Percentiles rank a stretch among this genome's conserved stretches.
These are phyloP conservation scores for Malassezia sympodialis DNA, from an alignment of 1,284 basidiomycete species.

Conservation along the genomic window DNA sequence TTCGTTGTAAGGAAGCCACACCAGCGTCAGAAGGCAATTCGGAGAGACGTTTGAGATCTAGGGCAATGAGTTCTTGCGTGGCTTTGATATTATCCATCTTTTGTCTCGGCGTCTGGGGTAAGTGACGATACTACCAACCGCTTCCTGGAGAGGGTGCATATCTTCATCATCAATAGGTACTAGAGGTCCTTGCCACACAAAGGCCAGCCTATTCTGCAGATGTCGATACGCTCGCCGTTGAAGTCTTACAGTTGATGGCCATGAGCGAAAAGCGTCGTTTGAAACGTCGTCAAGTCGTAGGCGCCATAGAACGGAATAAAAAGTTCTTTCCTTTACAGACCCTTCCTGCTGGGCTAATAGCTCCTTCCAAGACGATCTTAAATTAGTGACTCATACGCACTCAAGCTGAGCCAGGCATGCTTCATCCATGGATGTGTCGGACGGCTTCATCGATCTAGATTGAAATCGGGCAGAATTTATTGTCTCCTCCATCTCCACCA, in stretches of 20 bases:
- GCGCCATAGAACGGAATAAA: conserved; percentile 3
- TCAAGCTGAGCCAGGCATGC: not conserved
- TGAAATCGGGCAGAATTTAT: not conserved
- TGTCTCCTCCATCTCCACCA: not conserved
- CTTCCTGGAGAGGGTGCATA: conserved; percentile 10
- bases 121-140: not conserved
- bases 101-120: conserved; percentile 1
- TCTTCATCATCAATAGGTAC: not conserved
- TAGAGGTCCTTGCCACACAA: not conserved
- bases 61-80: conserved; percentile 1
- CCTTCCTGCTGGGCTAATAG: not conserved
- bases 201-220: not conserved
- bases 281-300: not conserved
- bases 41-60: conserved; percentile 8
- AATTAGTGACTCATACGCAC: not conserved
- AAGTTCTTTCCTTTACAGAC: not conserved
- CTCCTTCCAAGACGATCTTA: not conserved
- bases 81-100: not conserved
- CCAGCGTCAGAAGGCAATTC: not conserved
- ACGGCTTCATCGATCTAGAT: not conserved
- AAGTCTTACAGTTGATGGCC: not conserved
- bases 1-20: conserved; percentile 1
- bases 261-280: not conserved
- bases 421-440: not conserved
- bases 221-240: conserved; percentile 18